A percentile compares a stretch with the other conserved stretches of the same genome.
phyloP scores from a whole-genome alignment of 2,329 filamentous ascomycete genomes.

The Ceratocystis destructans region DNA sequence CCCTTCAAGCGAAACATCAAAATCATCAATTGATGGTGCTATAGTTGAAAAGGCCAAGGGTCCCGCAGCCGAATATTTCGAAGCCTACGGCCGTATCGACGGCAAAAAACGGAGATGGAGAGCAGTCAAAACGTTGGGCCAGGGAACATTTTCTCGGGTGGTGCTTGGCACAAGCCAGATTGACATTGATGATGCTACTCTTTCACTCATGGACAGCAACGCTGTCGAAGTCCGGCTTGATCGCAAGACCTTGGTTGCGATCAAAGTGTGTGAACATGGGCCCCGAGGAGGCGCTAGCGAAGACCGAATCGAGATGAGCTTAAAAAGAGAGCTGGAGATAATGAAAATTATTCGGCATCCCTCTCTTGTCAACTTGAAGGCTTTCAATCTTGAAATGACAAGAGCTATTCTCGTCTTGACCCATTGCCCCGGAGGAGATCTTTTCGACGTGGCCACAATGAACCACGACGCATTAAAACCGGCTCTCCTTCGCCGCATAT shows the following conservation, averaged over 20 bases:
- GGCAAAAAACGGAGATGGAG: slow-evolving; percentile 64
- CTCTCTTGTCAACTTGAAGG: slow-evolving; percentile 79
- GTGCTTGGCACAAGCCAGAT: slow-evolving; percentile 76
- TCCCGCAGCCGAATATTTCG: slow-evolving; percentile 47
- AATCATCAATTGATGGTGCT: slow-evolving; percentile 28
- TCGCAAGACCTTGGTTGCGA: slow-evolving; percentile 73
- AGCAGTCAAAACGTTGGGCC: slow-evolving; percentile 65
- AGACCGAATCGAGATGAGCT: slow-evolving; percentile 78
- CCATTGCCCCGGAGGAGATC: slow-evolving; percentile 85
- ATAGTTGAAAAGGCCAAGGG: slow-evolving; percentile 31
- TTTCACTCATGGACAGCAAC: slow-evolving; percentile 24
- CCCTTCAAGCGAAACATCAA: slow-evolving; percentile 61
- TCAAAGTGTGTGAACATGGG: slow-evolving; percentile 92
- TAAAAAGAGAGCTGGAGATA: slow-evolving; percentile 91
- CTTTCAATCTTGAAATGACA: slow-evolving; percentile 72
- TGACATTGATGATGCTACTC: slow-evolving; percentile 32
- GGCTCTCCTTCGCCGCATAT: slow-evolving; percentile 64
- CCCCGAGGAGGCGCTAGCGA: slow-evolving; percentile 87
- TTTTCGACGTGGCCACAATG: slow-evolving; percentile 79
- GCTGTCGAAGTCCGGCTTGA: slow-evolving; percentile 28
- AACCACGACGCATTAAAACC: slow-evolving; percentile 55
- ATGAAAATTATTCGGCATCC: slow-evolving; percentile 80
- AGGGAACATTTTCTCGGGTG: slow-evolving; percentile 92
- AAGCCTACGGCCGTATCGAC: slow-evolving; percentile 52
- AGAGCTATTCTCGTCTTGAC: slow-evolving; percentile 75